Percentiles rank a stretch among this genome's conserved stretches.
Conservation (phyloP, 2,329 filamentous ascomycete species). For the Arthrobotrys iridis region DNA sequence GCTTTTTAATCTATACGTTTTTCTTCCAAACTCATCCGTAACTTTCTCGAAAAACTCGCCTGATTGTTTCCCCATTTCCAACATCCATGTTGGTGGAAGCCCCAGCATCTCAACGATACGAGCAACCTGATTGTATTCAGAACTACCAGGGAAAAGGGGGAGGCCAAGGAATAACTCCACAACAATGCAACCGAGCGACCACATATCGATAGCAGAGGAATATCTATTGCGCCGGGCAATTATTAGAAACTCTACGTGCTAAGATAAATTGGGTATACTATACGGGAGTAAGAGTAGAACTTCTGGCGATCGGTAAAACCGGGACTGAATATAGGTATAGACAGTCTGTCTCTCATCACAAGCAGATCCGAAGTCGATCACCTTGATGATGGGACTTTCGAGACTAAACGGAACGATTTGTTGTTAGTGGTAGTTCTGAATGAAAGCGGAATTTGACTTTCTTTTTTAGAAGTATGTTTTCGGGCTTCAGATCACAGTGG, state of each 20-base stretch:
- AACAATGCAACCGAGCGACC: constrained; percentile 97
- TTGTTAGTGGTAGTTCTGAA: constrained; percentile 16
- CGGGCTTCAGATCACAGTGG: constrained; percentile 96
- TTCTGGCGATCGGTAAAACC: constrained; percentile 97
- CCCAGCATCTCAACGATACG: constrained; percentile 98
- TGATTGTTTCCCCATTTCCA: constrained; percentile 97
- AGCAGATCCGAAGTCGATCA: constrained; percentile 98
- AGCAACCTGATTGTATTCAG: constrained; percentile 98
- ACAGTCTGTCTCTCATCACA: constrained; percentile 98
- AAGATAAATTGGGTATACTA: constrained; percentile 58
- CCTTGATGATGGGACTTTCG: constrained; percentile 99
- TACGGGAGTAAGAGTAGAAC: constrained; percentile 88
- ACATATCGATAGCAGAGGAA: constrained; percentile 99
- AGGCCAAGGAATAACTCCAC: constrained; percentile 96
- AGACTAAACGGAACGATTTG: constrained; percentile 66
- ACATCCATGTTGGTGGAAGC: constrained; percentile 96
- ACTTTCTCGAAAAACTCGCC: constrained; percentile 96
- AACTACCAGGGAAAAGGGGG: constrained; percentile 94
- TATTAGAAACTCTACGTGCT: constrained; percentile 2
- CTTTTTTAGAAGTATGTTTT: constrained; percentile 98
- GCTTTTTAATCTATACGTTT: constrained; percentile 89
- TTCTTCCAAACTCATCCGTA: constrained; percentile 89
- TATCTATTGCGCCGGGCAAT: constrained; percentile 67
- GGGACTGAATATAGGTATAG: constrained; percentile 98
- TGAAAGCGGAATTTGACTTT: constrained; percentile 60